These are phyloP conservation scores for Crithidia thermophila DNA, from an alignment of 208 protist genomes.

Conservation along the genomic window DNA sequence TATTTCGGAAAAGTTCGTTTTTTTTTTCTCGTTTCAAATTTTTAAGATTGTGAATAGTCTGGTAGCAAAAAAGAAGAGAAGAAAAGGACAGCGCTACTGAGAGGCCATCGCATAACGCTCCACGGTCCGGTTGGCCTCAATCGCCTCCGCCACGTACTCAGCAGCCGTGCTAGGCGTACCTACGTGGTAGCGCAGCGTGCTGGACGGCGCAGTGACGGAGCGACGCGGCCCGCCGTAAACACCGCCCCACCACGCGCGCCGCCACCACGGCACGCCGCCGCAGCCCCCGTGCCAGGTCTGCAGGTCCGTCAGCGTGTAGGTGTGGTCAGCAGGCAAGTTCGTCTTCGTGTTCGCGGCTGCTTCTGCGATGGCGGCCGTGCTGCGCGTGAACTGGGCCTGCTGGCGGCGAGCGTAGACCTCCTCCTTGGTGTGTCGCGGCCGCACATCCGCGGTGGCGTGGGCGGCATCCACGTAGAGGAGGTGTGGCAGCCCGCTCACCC, in stretches of 20 bases:
- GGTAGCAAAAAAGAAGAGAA: too few relatives aligned
- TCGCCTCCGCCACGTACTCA: constrained; percentile 22
- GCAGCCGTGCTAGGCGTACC: constrained; percentile 30
- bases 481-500: constrained; percentile 53
- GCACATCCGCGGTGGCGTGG: constrained; percentile 43
- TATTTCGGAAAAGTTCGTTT: too few relatives aligned
- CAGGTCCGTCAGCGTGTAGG: not conserved
- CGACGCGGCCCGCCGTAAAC: constrained; percentile 45
- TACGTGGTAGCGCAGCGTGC: constrained; percentile 50
- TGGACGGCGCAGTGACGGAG: constrained; percentile 21
- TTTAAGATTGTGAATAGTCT: too few relatives aligned
- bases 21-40: too few relatives aligned
- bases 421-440: constrained; percentile 25
- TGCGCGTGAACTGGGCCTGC: constrained; percentile 40
- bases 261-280: constrained; percentile 39
- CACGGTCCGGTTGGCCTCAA: constrained; percentile 26
- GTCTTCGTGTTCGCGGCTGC: not conserved
- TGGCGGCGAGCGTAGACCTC: constrained; percentile 47
- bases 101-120: too few relatives aligned
- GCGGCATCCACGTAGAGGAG: constrained; percentile 51
- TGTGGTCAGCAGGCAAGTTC: too few relatives aligned
- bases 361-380: not conserved
- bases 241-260: constrained; percentile 55
- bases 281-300: constrained; percentile 16
- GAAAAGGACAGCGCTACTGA: too few relatives aligned